Conservation (phyloP, 2,329 filamentous ascomycete species). For the Ophiocordyceps camponoti-floridani region DNA sequence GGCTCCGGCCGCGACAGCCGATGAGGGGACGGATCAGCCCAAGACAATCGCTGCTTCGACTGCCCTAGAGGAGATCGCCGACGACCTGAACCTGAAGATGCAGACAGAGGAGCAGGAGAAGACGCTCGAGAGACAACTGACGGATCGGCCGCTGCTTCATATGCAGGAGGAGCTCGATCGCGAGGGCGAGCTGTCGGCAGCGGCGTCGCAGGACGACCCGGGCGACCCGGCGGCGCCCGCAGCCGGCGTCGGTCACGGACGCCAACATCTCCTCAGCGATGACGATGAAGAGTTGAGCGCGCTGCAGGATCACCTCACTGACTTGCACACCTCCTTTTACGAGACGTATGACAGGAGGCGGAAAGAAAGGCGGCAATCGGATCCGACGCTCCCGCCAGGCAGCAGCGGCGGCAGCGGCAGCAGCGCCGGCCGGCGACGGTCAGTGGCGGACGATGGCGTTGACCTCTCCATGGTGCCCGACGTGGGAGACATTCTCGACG, state of each 20-base stretch:
- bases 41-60: slow-evolving; percentile 5
- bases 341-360: slow-evolving; percentile 54
- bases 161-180: slow-evolving; percentile 85
- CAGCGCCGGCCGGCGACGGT: slow-evolving; percentile 11
- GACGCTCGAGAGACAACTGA: slow-evolving; percentile 72
- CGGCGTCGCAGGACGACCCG: slow-evolving; percentile 6
- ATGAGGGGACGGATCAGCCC: slow-evolving; percentile 19
- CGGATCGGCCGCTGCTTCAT: slow-evolving; percentile 74
- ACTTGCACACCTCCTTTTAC: slow-evolving; percentile 67
- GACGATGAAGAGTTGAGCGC: slow-evolving; percentile 69
- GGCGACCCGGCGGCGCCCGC: slow-evolving; percentile 5
- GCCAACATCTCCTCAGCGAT: slow-evolving; percentile 69
- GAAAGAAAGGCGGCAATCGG: slow-evolving; percentile 14
- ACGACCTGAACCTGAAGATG: slow-evolving; percentile 50
- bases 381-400: slow-evolving; percentile 16
- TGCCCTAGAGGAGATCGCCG: slow-evolving; percentile 58
- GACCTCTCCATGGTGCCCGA: slow-evolving; percentile 51
- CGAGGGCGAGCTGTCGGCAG: slow-evolving; percentile 33
- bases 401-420: slow-evolving; percentile 4
- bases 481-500: slow-evolving; percentile 66
- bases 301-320: slow-evolving; percentile 57
- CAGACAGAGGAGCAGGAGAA: slow-evolving; percentile 79
- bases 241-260: slow-evolving; percentile 14
- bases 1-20: slow-evolving; percentile 7
- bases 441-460: slow-evolving; percentile 20